Evolutionary conservation across 2,329 filamentous ascomycete species (phyloP).

Genomic region (Zasmidium cellare): DNA sequence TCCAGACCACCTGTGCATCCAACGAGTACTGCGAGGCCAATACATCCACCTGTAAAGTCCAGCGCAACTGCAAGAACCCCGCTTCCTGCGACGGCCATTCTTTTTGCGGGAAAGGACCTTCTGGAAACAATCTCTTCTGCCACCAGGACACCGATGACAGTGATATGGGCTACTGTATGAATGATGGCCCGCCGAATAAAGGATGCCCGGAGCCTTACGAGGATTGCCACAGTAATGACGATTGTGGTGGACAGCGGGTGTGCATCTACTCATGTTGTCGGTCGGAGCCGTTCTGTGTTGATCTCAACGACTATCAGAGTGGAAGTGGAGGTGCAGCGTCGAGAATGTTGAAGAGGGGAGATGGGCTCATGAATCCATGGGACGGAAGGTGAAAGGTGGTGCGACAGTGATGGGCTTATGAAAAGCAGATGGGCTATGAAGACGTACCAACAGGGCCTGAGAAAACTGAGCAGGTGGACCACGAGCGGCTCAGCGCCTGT

Average conservation of each 20-base stretch:
- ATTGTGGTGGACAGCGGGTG: conserved; percentile 18
- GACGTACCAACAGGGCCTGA: too few species aligned
- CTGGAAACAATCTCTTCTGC: conserved; percentile 17
- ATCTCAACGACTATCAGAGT: conserved; percentile 15
- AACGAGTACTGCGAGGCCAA: conserved; percentile 6
- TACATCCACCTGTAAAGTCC: conserved; percentile 7
- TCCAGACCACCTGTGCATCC: conserved; percentile 6
- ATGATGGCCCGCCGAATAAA: conserved; percentile 6
- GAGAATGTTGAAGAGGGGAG: neutral
- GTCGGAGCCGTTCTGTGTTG: conserved; percentile 21
- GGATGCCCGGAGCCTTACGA: conserved; percentile 18
- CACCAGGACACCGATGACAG: conserved; percentile 19
- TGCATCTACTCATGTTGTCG: conserved; percentile 23
- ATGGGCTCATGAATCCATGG: neutral
- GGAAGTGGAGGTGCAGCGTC: neutral
- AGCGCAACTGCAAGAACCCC: conserved; percentile 17
- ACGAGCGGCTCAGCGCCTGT: too few species aligned
- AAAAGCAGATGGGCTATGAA: too few species aligned
- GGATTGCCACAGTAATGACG: conserved; percentile 15
- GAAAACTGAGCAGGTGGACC: too few species aligned
- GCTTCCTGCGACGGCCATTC: conserved; percentile 13
- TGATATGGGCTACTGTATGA: conserved; percentile 18
- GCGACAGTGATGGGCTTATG: too few species aligned
- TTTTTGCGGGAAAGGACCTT: conserved; percentile 16
- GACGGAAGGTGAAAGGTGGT: neutral